These are phyloP conservation scores for Sclerotinia minor DNA, from an alignment of 2,329 filamentous ascomycete genomes.

Conservation along the genomic window DNA sequence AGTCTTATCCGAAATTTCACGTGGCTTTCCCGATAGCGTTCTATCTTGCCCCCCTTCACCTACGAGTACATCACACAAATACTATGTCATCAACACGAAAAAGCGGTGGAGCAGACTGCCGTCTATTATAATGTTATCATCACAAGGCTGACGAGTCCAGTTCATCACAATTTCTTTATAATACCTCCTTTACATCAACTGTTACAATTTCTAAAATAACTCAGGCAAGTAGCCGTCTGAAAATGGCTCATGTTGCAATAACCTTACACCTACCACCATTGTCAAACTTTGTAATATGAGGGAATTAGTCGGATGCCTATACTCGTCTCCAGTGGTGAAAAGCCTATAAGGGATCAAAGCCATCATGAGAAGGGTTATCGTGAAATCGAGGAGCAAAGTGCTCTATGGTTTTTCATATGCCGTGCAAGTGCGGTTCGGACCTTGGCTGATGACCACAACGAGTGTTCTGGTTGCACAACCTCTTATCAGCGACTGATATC, in stretches of 20 bases:
- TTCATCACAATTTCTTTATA: background rate
- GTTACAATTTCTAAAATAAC: background rate
- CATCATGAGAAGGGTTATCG: conserved; percentile 6
- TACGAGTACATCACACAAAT: background rate
- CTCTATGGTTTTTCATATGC: conserved; percentile 18
- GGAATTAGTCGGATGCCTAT: conserved; percentile 13
- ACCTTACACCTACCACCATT: background rate
- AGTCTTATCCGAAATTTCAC: conserved; percentile 17
- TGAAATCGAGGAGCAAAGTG: conserved; percentile 22
- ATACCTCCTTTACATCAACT: background rate
- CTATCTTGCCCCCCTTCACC: background rate
- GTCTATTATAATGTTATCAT: background rate
- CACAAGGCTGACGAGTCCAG: conserved; percentile 2
- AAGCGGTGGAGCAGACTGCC: conserved; percentile 8
- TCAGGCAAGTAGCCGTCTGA: conserved; percentile 1
- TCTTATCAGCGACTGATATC: conserved; percentile 8
- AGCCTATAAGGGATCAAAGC: background rate
- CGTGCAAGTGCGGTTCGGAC: conserved; percentile 7
- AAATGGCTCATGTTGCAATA: conserved; percentile 23
- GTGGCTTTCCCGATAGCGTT: conserved; percentile 6
- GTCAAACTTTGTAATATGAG: conserved; percentile 1
- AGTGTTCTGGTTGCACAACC: conserved; percentile 17
- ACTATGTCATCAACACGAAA: conserved; percentile 6
- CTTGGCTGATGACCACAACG: conserved; percentile 8
- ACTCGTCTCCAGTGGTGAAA: conserved; percentile 1